Percentiles rank a stretch among this genome's conserved stretches.
Conservation (phyloP, 139 green algal species). For the Chlorella sp. region DNA sequence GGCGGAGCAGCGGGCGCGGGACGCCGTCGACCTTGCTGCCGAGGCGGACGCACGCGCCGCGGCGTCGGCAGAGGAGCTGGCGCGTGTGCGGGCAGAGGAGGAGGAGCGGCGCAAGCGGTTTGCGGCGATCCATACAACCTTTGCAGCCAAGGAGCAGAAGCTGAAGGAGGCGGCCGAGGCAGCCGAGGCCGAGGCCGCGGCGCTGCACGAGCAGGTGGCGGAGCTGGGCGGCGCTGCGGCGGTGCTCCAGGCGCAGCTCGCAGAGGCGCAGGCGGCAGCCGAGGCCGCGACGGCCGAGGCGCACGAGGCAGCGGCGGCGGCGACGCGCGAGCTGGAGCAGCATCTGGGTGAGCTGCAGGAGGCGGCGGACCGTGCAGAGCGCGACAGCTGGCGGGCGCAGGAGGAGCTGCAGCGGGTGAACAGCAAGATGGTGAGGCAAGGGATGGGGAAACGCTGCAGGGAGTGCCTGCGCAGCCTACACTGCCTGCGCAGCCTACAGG, state of each 20-base stretch:
- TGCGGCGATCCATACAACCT: constrained; percentile 11
- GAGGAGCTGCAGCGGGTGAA: background rate
- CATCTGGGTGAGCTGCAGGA: constrained; percentile 12
- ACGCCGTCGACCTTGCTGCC: background rate
- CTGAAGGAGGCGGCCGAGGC: constrained; percentile 14
- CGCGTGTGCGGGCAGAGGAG: constrained; percentile 21
- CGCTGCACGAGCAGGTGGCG: constrained; percentile 10
- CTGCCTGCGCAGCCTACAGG: too few relatives aligned
- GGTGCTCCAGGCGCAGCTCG: too few relatives aligned
- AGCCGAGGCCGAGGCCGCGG: constrained; percentile 14
- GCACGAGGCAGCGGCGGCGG: background rate
- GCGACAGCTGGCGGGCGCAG: background rate
- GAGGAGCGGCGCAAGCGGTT: constrained; percentile 30
- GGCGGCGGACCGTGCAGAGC: background rate
- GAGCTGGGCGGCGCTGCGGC: constrained; percentile 16
- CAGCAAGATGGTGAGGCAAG: background rate
- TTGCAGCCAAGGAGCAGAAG: constrained; percentile 24
- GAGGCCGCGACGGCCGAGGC: constrained; percentile 10
- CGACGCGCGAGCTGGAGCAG: constrained; percentile 19
- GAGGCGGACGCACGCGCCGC: constrained; percentile 5
- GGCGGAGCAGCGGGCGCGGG: constrained; percentile 6
- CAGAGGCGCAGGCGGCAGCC: background rate
- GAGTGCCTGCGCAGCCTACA: too few relatives aligned
- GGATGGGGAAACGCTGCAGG: too few relatives aligned
- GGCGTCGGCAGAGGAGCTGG: constrained; percentile 14